Base-by-base conservation (phyloP, 352 stramenopile genomes). In the Pythium apleroticum region DNA sequence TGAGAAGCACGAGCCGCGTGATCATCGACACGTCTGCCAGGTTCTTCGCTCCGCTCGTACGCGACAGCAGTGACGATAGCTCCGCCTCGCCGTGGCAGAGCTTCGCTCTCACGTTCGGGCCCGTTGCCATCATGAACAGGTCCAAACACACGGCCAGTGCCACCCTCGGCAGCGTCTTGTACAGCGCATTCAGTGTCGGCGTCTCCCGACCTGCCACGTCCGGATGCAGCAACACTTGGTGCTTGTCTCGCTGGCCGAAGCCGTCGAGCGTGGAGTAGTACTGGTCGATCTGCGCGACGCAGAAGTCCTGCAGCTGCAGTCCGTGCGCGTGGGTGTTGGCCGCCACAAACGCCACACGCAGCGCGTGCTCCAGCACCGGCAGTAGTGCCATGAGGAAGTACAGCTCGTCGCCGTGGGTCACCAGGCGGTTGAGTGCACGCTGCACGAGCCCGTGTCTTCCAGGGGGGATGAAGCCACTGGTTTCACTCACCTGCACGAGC, bases 261-360 rank as follows among this genome's bases (percentile, higher is more conserved):
- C 84, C 84, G 57, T 93, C 84, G 10, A 93, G 57, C 17, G 84
- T 93, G 15, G 84, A 93, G 62, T 91, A 93, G 60, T 93, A 93
- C 19, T 80, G 70, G 28, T 88, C 75, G 45, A 86, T 77, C 56
- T 93, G 84, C 11, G 84, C 84, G 0, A 68, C 53, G 20, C 57
- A 62, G 41, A 86, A 89, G 30, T 73, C 70, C 43, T 65, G 72
- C 8, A 63, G 14, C 27, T 57, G 14, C 64, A 81, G 20, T 22
- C 33, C 61, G 31, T 61, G 25, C 1, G n/a, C 57, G 12, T n/a
- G 30, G 4, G 73, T 49, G 58, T 92, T 92, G 4, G 27, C 27
- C 1, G 52, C 57, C 28, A 91, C 65, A 68, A 93, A 93, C 61
- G 83, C 56, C 58, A 88, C 33, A 3, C 82, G 80, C 20, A 90